Evolutionary conservation across 2,329 filamentous ascomycete species (phyloP), one percentile per base, ranked within the genome.

Genomic region (Ceratocystis diversiconidia): DNA sequence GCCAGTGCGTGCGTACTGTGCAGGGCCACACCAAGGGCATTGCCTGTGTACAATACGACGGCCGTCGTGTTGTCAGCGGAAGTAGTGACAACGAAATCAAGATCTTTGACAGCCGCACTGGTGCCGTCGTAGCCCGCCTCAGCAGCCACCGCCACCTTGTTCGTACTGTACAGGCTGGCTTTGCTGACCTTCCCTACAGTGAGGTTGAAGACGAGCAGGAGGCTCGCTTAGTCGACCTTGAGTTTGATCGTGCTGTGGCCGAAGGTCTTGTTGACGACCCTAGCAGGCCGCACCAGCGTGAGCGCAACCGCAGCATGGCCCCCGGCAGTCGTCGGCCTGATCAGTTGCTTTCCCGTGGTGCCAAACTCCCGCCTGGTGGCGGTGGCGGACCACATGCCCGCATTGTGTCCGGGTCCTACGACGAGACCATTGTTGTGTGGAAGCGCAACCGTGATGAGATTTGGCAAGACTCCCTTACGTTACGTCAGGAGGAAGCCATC

Each of bases 351-450:
- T 88, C 89, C 0, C 85, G 89, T 62, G 92, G 92, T 0, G 90
- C 92, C 17, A 94, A 89, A 72, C 80, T 97, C 1, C 92, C 92
- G 1, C 92, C 92, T 0, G 92, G 92, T 12, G 92, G 92, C 48
- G 92, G 92, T 25, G 91, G 92, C 30, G 90, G 90, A 71, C 86
- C 82, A 70, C 96, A 92, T 78, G 90, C 88, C 8, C 86, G 92
- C n/a, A 99, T 99, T 67, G 90, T 99, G 2, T 96, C 92, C 5
- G 94, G 94, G 1, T 96, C 91, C 0, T 99, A 99, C 70, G 94
- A 99, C 70, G 90, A 96, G 76, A 92, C 86, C 10, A 90, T 99
- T 70, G 92, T 96, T 69, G 89, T 99, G 66, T 99, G 94, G 94
- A 87, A 89, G 70, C 86, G 90, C 68, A 88, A 95, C 69, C 83